phyloP scores from a whole-genome alignment of 441 rosid species.

The Pelargonium cotyledonis region DNA sequence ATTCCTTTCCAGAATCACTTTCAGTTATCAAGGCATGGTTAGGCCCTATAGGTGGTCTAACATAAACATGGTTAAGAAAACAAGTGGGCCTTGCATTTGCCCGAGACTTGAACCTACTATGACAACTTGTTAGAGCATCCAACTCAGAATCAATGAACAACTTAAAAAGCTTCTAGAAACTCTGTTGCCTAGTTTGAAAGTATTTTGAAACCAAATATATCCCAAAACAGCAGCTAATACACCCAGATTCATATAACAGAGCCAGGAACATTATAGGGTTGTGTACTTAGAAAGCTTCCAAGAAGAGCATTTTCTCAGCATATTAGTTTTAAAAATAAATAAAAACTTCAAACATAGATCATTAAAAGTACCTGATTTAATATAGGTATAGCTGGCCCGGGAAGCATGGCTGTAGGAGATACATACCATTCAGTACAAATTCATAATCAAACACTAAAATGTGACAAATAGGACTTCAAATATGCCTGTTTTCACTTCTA shows the following conservation, averaged over 20 bases:
- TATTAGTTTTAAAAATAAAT: not conserved
- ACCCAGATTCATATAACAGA: not conserved
- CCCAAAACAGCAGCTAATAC: not conserved
- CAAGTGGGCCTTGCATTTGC: no score
- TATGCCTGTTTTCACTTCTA: not conserved
- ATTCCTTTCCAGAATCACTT: no score
- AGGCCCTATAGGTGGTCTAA: no score
- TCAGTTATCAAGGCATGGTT: no score
- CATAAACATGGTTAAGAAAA: no score
- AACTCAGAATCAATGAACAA: no score
- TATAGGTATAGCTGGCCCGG: slow-evolving; percentile 88
- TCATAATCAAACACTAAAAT: slow-evolving; percentile 3
- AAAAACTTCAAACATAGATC: not conserved
- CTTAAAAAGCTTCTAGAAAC: no score
- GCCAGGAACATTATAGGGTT: not conserved
- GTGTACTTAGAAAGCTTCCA: not conserved
- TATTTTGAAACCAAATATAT: not conserved
- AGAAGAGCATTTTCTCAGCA: not conserved
- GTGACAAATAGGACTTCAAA: not conserved
- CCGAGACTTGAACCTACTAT: no score
- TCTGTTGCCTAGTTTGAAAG: not conserved
- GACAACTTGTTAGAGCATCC: no score
- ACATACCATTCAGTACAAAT: slow-evolving; percentile 14
- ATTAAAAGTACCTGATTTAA: slow-evolving; percentile 53
- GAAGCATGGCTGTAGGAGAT: slow-evolving; percentile 60